A percentile compares a stretch with the other conserved stretches of the same genome.
Evolutionary conservation across 805 yeast genomes (phyloP).

Genomic region (Candida palmyrensis): DNA sequence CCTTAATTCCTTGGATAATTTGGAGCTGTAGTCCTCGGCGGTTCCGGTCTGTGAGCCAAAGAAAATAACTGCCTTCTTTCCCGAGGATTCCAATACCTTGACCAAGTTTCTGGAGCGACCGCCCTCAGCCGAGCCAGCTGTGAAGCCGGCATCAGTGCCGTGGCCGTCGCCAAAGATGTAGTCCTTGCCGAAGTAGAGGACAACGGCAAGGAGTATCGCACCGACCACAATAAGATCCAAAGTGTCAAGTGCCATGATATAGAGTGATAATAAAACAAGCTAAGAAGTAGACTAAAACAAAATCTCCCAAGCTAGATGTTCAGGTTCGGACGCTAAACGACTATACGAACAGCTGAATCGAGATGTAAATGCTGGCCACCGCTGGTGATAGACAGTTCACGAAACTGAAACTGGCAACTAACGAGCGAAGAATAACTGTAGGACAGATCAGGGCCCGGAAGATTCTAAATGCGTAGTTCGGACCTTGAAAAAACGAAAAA

Average conservation of each 20-base stretch:
- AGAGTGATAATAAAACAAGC: background rate
- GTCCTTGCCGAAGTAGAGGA: constrained; percentile 66
- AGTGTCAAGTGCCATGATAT: constrained; percentile 59
- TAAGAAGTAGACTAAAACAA: background rate
- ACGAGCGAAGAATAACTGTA: no score
- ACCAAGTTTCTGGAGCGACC: constrained; percentile 53
- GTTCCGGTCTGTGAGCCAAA: constrained; percentile 98
- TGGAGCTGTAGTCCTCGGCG: constrained; percentile 93
- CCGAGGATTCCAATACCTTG: constrained; percentile 51
- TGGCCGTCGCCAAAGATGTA: constrained; percentile 35
- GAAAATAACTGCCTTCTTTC: constrained; percentile 73
- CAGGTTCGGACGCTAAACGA: no score
- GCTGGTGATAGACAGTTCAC: no score
- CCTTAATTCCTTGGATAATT: constrained; percentile 83
- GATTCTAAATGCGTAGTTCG: no score
- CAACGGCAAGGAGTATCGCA: constrained; percentile 59
- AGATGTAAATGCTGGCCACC: no score
- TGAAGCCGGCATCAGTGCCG: constrained; percentile 23
- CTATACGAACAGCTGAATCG: no score
- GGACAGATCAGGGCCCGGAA: no score
- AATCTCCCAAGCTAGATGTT: background rate
- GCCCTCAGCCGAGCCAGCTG: constrained; percentile 17
- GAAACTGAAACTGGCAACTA: no score
- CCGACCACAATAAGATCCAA: constrained; percentile 66
- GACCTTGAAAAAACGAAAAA: no score